Percentiles rank a stretch among this genome's conserved stretches.
Conservation (phyloP, 2,329 filamentous ascomycete species). For the Sphaerulina vaccinii region DNA sequence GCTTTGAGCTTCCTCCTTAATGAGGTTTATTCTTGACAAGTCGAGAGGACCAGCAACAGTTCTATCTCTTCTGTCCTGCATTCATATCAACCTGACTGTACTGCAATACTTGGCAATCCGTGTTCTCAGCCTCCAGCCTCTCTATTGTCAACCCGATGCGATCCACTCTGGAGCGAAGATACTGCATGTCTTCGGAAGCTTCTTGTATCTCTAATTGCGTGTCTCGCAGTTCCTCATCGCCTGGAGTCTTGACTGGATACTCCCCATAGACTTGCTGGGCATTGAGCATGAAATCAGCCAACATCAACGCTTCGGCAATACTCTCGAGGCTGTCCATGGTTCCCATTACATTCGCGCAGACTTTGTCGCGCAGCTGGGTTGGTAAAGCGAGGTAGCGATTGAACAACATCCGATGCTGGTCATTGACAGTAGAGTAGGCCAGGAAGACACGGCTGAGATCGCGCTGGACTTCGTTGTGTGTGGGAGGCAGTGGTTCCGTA, state of each 20-base stretch:
- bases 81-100: neutral
- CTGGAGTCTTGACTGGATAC: neutral
- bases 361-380: neutral
- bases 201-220: neutral
- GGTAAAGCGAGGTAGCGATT: conserved; percentile 3
- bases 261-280: neutral
- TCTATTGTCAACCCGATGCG: neutral
- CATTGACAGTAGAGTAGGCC: neutral
- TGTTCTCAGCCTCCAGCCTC: neutral
- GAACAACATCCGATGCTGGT: neutral
- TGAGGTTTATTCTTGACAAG: no score
- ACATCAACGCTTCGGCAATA: neutral
- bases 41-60: no score
- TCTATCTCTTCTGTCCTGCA: no score
- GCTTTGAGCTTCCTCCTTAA: neutral
- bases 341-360: conserved; percentile 5
- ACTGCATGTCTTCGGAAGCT: neutral
- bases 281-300: neutral
- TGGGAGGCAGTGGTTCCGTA: neutral
- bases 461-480: neutral
- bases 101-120: neutral
- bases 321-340: neutral
- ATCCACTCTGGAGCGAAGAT: neutral
- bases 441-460: neutral
- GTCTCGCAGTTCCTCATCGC: neutral